Percentiles rank a stretch among this genome's conserved stretches.
These are phyloP conservation scores for Ophiostoma novo-ulmi DNA, from an alignment of 2,329 filamentous ascomycete species.

Conservation along the genomic window DNA sequence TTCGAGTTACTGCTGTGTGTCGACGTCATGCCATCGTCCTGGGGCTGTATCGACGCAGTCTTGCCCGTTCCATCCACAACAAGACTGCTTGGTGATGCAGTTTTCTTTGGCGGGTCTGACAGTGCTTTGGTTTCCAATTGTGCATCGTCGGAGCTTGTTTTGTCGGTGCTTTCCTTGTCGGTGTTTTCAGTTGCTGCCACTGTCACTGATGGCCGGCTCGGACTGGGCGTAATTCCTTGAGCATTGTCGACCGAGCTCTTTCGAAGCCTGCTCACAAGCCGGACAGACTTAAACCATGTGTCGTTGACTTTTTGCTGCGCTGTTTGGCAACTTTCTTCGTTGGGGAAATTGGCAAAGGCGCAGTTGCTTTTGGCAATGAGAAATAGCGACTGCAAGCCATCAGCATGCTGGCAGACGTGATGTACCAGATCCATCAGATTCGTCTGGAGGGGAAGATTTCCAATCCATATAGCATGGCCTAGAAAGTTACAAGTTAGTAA, in stretches of 20 bases:
- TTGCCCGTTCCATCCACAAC: slow-evolving; percentile 22
- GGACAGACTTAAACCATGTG: slow-evolving; percentile 78
- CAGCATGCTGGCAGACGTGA: slow-evolving; percentile 77
- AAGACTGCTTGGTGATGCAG: not conserved
- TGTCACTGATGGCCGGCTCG: slow-evolving; percentile 43
- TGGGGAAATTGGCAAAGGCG: slow-evolving; percentile 91
- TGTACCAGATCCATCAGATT: slow-evolving; percentile 80
- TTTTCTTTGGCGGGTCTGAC: not conserved
- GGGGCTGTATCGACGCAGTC: not conserved
- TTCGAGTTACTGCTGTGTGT: not conserved
- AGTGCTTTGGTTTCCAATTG: too few relatives aligned
- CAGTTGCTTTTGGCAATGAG: slow-evolving; percentile 96
- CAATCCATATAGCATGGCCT: slow-evolving; percentile 93
- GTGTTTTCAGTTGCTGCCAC: not conserved
- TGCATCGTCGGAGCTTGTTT: not conserved
- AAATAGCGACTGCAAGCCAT: slow-evolving; percentile 80
- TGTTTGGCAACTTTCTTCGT: slow-evolving; percentile 66
- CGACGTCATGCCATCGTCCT: not conserved
- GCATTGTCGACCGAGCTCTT: slow-evolving; percentile 48
- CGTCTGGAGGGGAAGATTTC: slow-evolving; percentile 81
- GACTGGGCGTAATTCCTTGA: slow-evolving; percentile 48
- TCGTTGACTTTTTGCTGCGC: slow-evolving; percentile 86
- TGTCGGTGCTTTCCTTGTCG: not conserved
- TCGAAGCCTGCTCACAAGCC: slow-evolving; percentile 78
- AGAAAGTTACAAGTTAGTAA: not conserved